Base-by-base conservation (phyloP, 352 stramenopile genomes). In the Paralagenidium karlingii region DNA sequence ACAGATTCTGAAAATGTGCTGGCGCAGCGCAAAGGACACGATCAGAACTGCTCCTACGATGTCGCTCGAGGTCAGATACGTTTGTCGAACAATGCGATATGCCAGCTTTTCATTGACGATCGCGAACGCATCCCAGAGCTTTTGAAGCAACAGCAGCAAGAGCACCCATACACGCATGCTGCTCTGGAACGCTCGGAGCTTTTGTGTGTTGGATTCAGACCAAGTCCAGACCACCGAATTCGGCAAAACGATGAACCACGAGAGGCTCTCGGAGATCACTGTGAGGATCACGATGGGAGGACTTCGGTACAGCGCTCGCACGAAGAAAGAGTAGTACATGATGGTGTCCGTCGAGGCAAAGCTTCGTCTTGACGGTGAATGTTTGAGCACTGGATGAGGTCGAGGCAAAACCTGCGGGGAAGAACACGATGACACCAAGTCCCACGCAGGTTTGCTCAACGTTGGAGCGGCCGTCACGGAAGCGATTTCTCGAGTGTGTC, bases 301-400 rank as follows among this genome's bases (percentile, higher is more conserved):
- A n/a, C 67, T 82, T 15, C 58, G 64, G 37, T 76, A 79, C 19
- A 78, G 40, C 3, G 70, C 77, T 6, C 67, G 52, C 11, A 36
- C 42, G 47, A 45, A 55, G 31, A 49, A 55, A 29, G 47, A 55
- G 40, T 49, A 55, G 34, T 9, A 50, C n/a, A n/a, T n/a, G n/a
- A 34, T 55, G 34, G 22, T 56, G 42, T 10, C 46, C 43, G 24
- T 49, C 45, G 13, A 21, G 27, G 33, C 73, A 77, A 13, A 82
- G 41, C 31, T 68, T 24, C 6, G 58, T 52, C 62, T 58, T 74
- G n/a, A 39, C 66, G 45, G 25, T 60, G 38, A 18, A 18, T 20
- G 15, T 32, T 34, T 21, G 53, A 27, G 1, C 21, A 16, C 19
- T 43, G 38, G n/a, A 45, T 27, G 22, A 43, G 41, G 10, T 5